phyloP scores from a whole-genome alignment of 2,329 filamentous ascomycete genomes.

The Botryotinia globosa region DNA sequence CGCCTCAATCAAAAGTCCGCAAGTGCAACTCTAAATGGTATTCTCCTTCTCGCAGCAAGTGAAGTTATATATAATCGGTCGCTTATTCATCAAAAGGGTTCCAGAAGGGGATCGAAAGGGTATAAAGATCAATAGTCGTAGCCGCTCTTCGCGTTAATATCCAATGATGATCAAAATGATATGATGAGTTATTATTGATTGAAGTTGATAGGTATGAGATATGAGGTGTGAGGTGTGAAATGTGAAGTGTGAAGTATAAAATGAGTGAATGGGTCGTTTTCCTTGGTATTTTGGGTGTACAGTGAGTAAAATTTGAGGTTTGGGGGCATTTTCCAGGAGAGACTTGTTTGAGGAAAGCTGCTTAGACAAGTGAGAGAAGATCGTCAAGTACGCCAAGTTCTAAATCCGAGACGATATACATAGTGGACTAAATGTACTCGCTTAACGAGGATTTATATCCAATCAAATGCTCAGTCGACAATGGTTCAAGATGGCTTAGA shows the following conservation, averaged over 20 bases:
- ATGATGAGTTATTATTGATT: background rate
- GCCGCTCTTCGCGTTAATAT: constrained; percentile 1
- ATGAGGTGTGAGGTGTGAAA: background rate
- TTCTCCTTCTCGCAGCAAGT: background rate
- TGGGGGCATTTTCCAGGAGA: constrained; percentile 14
- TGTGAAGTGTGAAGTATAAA: background rate
- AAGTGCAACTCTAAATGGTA: background rate
- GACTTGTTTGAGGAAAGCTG: constrained; percentile 7
- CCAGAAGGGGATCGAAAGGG: background rate
- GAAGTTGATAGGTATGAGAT: background rate
- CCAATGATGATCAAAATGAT: background rate
- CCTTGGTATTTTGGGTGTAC: background rate
- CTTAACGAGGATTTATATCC: background rate
- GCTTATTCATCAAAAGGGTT: constrained; percentile 2
- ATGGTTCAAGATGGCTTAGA: background rate
- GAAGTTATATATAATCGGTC: constrained; percentile 8
- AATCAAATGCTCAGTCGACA: background rate
- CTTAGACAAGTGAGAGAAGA: constrained; percentile 8
- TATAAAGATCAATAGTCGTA: background rate
- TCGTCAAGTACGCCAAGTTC: constrained; percentile 9
- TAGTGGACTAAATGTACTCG: background rate
- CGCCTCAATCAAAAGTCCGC: constrained; percentile 10
- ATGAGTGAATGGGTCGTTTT: constrained; percentile 2
- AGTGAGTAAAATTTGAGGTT: background rate
- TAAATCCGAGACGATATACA: constrained; percentile 10